Evolutionary conservation across 805 yeast genomes (phyloP).

Genomic region (Sungouiella blattae): DNA sequence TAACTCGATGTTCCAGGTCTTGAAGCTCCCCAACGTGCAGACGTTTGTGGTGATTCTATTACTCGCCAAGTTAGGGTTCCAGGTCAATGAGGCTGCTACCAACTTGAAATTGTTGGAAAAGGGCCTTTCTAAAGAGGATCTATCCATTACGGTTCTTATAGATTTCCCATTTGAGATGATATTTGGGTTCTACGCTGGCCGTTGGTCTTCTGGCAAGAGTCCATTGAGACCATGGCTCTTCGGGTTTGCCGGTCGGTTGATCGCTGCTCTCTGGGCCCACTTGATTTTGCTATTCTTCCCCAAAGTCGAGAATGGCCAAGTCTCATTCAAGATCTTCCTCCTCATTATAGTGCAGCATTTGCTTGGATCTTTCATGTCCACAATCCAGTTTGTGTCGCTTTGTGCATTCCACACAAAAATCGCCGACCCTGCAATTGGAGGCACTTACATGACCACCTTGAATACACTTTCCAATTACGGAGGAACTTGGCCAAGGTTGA

Average conservation of each 20-base stretch:
- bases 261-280: constrained; percentile 75
- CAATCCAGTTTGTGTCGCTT: constrained; percentile 91
- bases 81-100: constrained; percentile 94
- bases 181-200: constrained; percentile 93
- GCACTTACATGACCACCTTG: constrained; percentile 95
- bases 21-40: constrained; percentile 67
- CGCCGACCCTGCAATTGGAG: constrained; percentile 95
- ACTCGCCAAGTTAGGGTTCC: constrained; percentile 86
- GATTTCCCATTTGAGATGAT: constrained; percentile 95
- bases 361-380: constrained; percentile 85
- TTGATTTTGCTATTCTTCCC: constrained; percentile 74
- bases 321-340: constrained; percentile 56
- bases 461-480: constrained; percentile 92
- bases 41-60: constrained; percentile 71
- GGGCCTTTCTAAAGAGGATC: constrained; percentile 89
- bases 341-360: constrained; percentile 79
- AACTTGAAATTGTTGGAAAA: constrained; percentile 85
- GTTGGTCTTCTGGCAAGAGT: constrained; percentile 80
- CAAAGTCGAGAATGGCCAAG: constrained; percentile 29
- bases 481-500: constrained; percentile 95
- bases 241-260: constrained; percentile 79
- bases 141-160: constrained; percentile 86
- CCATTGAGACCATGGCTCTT: constrained; percentile 87
- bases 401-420: constrained; percentile 93
- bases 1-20: constrained; percentile 61